Base-by-base conservation (phyloP, 148 eudicot genomes). In the Amaranthus cruentus region DNA sequence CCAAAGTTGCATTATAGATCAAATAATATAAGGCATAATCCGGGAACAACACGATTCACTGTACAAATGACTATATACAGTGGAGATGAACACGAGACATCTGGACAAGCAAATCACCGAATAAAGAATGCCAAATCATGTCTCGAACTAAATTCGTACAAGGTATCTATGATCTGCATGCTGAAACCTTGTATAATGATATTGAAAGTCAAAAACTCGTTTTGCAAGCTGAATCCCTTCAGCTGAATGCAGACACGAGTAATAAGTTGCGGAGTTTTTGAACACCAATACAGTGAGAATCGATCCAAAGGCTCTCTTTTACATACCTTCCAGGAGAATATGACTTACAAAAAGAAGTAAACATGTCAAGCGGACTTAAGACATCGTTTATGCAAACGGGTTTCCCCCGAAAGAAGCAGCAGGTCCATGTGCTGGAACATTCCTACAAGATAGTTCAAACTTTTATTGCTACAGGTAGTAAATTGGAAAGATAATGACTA, bases 351-450 rank as follows among this genome's bases (percentile, higher is more conserved):
- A 61, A 28, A 49, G 38, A 28, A 28, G 38, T 28, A 28, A 28
- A 28, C 38, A 28, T 28, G 38, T 2, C 15, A 54, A 13, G 51
- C 52, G 4, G 70, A 73, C 3, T 13, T 56, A 11, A 38, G 70
- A 52, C 21, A 77, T 48, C 9, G 61, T 72, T 85, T 88, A 92
- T 38, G 89, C 93, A 69, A 92, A 92, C 18, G 97, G 97, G 73
- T 92, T 92, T 78, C 97, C 97, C 46, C 97, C 93, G 55, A 84
- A 69, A 49, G 92, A 83, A 73, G 91, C 88, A 65, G 87, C 87
- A 61, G 90, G 84, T 55, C 87, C 93, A 57, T 88, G 93, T 2
- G 85, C 21, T n/a, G 74, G 81, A 66, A 85, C 84, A 73, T 71
- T 87, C 88, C 97, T 92, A 88, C 81, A 85, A 75, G 76, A 80